Evolutionary conservation across 2,329 filamentous ascomycete species (phyloP), one percentile per base, ranked within the genome.

Genomic region (Trichoderma harzianum): DNA sequence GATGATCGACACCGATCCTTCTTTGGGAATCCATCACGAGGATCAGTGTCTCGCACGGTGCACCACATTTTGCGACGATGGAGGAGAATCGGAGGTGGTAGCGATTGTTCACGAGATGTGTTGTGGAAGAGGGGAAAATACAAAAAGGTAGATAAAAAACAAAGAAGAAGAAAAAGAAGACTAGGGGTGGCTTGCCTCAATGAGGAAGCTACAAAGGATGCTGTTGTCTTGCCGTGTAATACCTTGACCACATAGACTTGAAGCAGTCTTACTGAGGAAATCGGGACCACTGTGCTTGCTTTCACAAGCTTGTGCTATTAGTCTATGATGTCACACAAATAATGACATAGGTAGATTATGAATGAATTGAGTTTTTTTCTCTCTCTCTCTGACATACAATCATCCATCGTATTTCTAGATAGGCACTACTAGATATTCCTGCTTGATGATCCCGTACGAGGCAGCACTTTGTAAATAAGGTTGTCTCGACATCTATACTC

Each of bases 1-100:
- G 66, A 28, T 61, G 66, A 69, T 69, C 28, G 66, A 61, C 57
- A 21, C 14, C 36, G 57, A 69, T 58, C 16, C 66, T 30, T 39
- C 57, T 62, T 26, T 62, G 39, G 66, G 30, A 47, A 36, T 51
- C 10, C n/a, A 69, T 69, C 66, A 69, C 66, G 66, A 53, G 66
- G 57, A 51, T 67, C 47, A 30, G 26, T 36, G 60, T 51, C 55
- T 51, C 53, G 53, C 66, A 51, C 55, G 34, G 66, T 57, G 58
- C 55, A 47, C 26, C 63, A 55, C 26, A 8, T 24, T 36, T 51
- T 43, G 36, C 36, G 66, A 58, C 3, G 21, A 34, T 51, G 30
- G 36, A 47, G 39, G 21, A 28, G 39, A 28, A 32, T 36, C 14
- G 39, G 24, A 69, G 18, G 10, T n/a, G 24, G 14, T 6, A n/a